phyloP scores from a whole-genome alignment of 1,284 basidiomycete species.

The Volvariella surrecta region DNA sequence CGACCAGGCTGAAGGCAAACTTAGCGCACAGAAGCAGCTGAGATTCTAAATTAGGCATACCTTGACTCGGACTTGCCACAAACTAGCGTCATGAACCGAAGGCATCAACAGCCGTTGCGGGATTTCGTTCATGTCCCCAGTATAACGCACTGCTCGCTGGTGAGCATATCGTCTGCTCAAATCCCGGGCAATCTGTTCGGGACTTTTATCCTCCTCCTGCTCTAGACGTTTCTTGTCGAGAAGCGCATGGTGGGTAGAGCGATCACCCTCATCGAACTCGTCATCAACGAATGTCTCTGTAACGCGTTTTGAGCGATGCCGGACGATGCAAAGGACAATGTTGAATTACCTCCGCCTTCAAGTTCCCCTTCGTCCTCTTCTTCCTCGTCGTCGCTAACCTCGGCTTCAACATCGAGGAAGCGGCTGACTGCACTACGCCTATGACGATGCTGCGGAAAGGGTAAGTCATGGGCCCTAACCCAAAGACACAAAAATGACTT shows the following conservation, averaged over 20 bases:
- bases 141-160: slow-evolving; percentile 63
- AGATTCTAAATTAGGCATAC: slow-evolving; percentile 30
- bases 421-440: slow-evolving; percentile 60
- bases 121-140: slow-evolving; percentile 88
- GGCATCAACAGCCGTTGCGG: slow-evolving; percentile 97
- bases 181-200: slow-evolving; percentile 82
- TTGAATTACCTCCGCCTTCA: slow-evolving; percentile 50
- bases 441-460: slow-evolving; percentile 43
- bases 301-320: slow-evolving; percentile 8
- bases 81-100: slow-evolving; percentile 88
- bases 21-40: slow-evolving; percentile 5
- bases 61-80: slow-evolving; percentile 96
- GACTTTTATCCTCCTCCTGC: slow-evolving; percentile 76
- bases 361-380: slow-evolving; percentile 93
- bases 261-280: slow-evolving; percentile 67
- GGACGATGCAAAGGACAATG: slow-evolving; percentile 2
- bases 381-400: slow-evolving; percentile 91
- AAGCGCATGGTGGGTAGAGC: slow-evolving; percentile 65
- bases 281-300: slow-evolving; percentile 80
- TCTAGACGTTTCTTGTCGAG: slow-evolving; percentile 64
- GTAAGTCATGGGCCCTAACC: no score
- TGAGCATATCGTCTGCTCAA: slow-evolving; percentile 77
- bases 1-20: slow-evolving; percentile 65
- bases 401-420: slow-evolving; percentile 94
- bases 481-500: slow-evolving; percentile 8